These are phyloP conservation scores for Clitoria ternatea DNA, from an alignment of 306 rosid genomes.

Conservation along the genomic window DNA sequence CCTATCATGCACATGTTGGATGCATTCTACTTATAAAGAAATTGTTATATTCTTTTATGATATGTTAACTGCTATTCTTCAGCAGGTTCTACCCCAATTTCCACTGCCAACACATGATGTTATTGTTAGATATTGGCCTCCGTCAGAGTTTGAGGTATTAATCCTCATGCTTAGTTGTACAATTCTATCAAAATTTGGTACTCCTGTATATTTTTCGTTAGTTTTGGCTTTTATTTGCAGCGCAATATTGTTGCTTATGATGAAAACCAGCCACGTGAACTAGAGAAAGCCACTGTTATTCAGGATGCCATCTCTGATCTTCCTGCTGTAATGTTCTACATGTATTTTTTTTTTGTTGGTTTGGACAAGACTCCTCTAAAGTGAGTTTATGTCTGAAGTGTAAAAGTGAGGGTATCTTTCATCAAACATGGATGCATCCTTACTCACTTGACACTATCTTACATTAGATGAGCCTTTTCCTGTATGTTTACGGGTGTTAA, in stretches of 20 bases:
- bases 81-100: constrained; percentile 81
- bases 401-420: neutral
- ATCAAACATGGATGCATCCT: neutral
- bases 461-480: neutral
- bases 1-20: too few relatives aligned
- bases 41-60: neutral
- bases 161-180: neutral
- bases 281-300: constrained; percentile 65
- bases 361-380: constrained; percentile 4
- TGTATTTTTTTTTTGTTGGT: neutral
- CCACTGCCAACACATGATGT: constrained; percentile 94
- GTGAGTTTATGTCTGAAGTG: neutral
- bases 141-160: constrained; percentile 75
- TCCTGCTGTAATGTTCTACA: constrained; percentile 52
- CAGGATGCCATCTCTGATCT: constrained; percentile 96
- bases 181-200: neutral
- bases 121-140: constrained; percentile 81
- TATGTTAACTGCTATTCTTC: neutral
- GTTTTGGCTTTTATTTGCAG: constrained; percentile 50
- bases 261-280: constrained; percentile 74
- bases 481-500: constrained; percentile 10
- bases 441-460: constrained; percentile 11
- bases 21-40: too few relatives aligned
- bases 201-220: neutral
- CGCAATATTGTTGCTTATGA: constrained; percentile 82